Percentiles rank a stretch among this genome's conserved stretches.
These are phyloP conservation scores for Lasiosphaeriaceae sp. DNA, from an alignment of 495 filamentous ascomycete genomes.

Conservation along the genomic window DNA sequence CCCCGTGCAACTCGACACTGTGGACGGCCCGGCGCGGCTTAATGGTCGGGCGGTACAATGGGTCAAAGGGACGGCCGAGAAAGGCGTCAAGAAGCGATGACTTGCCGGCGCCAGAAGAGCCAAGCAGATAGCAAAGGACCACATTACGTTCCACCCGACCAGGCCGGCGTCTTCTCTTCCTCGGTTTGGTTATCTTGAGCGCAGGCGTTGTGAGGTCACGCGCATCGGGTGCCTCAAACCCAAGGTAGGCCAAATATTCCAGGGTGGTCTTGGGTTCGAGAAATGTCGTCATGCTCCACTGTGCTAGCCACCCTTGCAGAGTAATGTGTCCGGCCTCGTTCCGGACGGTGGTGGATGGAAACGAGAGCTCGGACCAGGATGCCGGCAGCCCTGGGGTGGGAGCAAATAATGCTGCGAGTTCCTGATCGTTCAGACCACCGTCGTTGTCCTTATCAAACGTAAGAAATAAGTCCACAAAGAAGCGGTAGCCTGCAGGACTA, in stretches of 20 bases:
- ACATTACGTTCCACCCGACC: constrained; percentile 90
- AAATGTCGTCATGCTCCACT: constrained; percentile 99
- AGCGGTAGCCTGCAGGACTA: constrained; percentile 90
- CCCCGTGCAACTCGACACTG: constrained; percentile 90
- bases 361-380: constrained; percentile 80
- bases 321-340: constrained; percentile 96
- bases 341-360: constrained; percentile 89
- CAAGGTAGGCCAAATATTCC: constrained; percentile 91
- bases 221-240: constrained; percentile 67
- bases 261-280: constrained; percentile 90
- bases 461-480: constrained; percentile 95
- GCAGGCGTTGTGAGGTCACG: constrained; percentile 72
- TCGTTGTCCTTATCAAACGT: constrained; percentile 97
- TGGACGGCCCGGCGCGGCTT: constrained; percentile 91
- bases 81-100: constrained; percentile 86
- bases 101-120: constrained; percentile 78
- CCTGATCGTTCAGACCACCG: constrained; percentile 80
- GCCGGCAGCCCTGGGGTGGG: constrained; percentile 85
- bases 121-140: constrained; percentile 92
- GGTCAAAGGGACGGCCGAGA: constrained; percentile 79
- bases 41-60: constrained; percentile 90
- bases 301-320: constrained; percentile 94
- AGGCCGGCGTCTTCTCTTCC: constrained; percentile 74
- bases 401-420: constrained; percentile 82
- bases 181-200: constrained; percentile 84